Evolutionary conservation across 495 filamentous ascomycete genomes (phyloP).

Genomic region (Xylaria acuta): DNA sequence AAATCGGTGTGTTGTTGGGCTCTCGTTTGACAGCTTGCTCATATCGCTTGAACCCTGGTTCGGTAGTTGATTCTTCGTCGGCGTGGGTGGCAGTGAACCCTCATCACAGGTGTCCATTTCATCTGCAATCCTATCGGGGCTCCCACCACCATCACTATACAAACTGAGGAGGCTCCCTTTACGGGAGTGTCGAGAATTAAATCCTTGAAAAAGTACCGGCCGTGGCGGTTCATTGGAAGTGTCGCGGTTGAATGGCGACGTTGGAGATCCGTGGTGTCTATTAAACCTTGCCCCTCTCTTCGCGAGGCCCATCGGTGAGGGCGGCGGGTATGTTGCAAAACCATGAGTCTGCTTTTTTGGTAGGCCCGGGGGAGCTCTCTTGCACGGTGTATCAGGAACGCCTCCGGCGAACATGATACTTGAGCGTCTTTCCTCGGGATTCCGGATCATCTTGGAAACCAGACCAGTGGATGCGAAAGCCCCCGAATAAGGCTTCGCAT

Average conservation of each 20-base stretch:
- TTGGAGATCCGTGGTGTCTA: conserved; percentile 47
- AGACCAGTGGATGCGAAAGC: conserved; percentile 95
- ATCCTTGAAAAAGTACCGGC: conserved; percentile 47
- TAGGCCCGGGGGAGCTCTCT: conserved; percentile 44
- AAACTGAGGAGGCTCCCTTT: conserved; percentile 78
- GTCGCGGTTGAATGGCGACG: conserved; percentile 62
- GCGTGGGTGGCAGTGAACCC: conserved; percentile 88
- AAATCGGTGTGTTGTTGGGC: conserved; percentile 39
- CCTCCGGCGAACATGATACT: conserved; percentile 33
- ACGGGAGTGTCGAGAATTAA: conserved; percentile 56
- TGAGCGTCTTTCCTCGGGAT: conserved; percentile 52
- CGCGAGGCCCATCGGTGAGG: conserved; percentile 55
- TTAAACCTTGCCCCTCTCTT: conserved; percentile 52
- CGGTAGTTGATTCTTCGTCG: conserved; percentile 69
- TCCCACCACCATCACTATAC: conserved; percentile 70
- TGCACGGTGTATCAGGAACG: conserved; percentile 96
- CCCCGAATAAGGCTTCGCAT: conserved; percentile 79
- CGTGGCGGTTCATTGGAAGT: conserved; percentile 36
- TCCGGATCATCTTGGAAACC: conserved; percentile 79
- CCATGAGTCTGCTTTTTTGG: conserved; percentile 62
- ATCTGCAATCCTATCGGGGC: conserved; percentile 61
- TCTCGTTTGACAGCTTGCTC: conserved; percentile 39
- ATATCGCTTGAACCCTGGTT: conserved; percentile 30
- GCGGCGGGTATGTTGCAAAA: conserved; percentile 66
- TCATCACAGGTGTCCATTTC: conserved; percentile 57